Percentiles rank a stretch among this genome's conserved stretches.
These are phyloP conservation scores for Fusarium sp. DNA, from an alignment of 2,329 filamentous ascomycete species.

Conservation along the genomic window DNA sequence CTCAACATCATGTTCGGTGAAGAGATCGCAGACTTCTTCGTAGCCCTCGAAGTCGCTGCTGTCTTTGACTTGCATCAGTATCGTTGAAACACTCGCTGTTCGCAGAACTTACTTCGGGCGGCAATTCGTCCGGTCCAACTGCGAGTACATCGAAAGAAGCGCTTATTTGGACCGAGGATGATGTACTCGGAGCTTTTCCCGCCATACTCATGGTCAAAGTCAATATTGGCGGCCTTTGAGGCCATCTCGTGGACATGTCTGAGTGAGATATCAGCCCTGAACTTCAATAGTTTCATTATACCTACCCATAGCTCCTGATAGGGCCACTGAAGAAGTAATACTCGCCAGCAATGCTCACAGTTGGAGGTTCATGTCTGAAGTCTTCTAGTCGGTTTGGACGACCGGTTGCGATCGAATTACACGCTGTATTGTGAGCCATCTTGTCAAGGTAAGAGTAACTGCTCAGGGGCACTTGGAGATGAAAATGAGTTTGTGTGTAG, in stretches of 20 bases:
- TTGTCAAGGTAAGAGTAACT: neutral
- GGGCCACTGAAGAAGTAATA: conserved; percentile 42
- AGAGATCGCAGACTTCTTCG: conserved; percentile 28
- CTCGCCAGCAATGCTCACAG: conserved; percentile 36
- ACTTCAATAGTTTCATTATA: neutral
- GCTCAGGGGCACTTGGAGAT: neutral
- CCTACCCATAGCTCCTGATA: conserved; percentile 36
- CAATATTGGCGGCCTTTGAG: neutral
- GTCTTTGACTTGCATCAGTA: conserved; percentile 3
- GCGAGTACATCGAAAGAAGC: conserved; percentile 42
- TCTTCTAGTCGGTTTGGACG: conserved; percentile 7
- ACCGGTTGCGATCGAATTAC: conserved; percentile 1
- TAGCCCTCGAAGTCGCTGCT: conserved; percentile 37
- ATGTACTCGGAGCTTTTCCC: conserved; percentile 23
- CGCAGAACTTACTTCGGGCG: conserved; percentile 23
- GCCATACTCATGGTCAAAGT: conserved; percentile 24
- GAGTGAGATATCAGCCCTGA: neutral
- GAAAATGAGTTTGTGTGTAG: neutral
- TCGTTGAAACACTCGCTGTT: neutral
- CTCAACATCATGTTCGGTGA: conserved; percentile 36
- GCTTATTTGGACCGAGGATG: conserved; percentile 35
- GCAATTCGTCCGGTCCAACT: conserved; percentile 27
- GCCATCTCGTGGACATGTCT: conserved; percentile 16
- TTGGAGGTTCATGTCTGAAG: conserved; percentile 25
- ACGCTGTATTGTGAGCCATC: conserved; percentile 5